Percentiles rank a stretch among this genome's conserved stretches.
Evolutionary conservation across 2,329 filamentous ascomycete genomes (phyloP).

Genomic region (Reticulascus tulasneorum): DNA sequence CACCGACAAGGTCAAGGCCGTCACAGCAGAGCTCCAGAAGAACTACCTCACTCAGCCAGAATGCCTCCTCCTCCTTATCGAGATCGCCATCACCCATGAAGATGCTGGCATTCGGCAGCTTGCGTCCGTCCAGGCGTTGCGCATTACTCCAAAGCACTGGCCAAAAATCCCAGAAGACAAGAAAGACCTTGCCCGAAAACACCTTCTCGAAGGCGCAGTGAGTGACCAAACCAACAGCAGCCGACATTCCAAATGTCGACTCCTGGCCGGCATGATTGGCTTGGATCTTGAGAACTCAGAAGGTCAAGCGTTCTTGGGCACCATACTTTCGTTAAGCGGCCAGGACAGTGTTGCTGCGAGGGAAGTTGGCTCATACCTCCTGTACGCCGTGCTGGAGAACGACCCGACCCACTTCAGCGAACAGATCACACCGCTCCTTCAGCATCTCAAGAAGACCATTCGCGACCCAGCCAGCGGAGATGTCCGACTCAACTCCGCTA

Average conservation of each 20-base stretch:
- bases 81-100: conserved; percentile 79
- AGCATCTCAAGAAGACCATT: conserved; percentile 81
- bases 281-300: conserved; percentile 71
- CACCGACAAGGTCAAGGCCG: conserved; percentile 83
- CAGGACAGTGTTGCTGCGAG: conserved; percentile 73
- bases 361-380: conserved; percentile 88
- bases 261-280: conserved; percentile 82
- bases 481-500: conserved; percentile 90
- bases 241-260: conserved; percentile 81
- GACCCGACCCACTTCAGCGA: conserved; percentile 81
- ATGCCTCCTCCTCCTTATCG: conserved; percentile 79
- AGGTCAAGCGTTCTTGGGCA: conserved; percentile 76
- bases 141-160: conserved; percentile 86
- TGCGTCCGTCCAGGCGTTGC: conserved; percentile 83
- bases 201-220: conserved; percentile 79
- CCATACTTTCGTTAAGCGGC: conserved; percentile 74
- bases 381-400: conserved; percentile 86
- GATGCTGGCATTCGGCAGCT: conserved; percentile 75
- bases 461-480: conserved; percentile 86
- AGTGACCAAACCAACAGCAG: conserved; percentile 73
- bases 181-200: conserved; percentile 75
- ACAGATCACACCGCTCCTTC: conserved; percentile 74
- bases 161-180: conserved; percentile 65
- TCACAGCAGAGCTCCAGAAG: conserved; percentile 86
- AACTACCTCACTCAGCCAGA: conserved; percentile 86